Percentiles rank a stretch among this genome's conserved stretches.
Conservation (phyloP, 345 rosid species). For the Bruguiera parviflora region DNA sequence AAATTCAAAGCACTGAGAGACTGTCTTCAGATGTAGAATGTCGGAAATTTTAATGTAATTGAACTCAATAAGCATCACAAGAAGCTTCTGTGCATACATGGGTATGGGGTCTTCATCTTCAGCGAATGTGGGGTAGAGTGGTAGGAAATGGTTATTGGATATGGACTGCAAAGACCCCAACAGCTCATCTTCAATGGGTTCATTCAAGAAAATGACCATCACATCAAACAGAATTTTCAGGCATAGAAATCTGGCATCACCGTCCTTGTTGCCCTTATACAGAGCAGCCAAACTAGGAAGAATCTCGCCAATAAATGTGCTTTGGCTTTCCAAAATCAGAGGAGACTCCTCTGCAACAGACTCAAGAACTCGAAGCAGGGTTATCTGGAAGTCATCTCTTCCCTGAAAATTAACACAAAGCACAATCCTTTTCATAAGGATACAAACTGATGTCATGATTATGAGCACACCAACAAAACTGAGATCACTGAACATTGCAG, state of each 20-base stretch:
- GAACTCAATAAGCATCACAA: constrained; percentile 85
- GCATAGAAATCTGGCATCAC: constrained; percentile 87
- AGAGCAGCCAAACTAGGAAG: constrained; percentile 77
- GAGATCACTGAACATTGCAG: too few relatives aligned
- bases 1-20: constrained; percentile 88
- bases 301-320: constrained; percentile 53
- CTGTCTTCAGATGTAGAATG: constrained; percentile 75
- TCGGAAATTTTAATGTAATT: constrained; percentile 63
- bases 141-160: constrained; percentile 81
- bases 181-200: constrained; percentile 48
- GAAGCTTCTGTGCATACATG: constrained; percentile 91
- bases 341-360: constrained; percentile 69
- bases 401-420: constrained; percentile 49
- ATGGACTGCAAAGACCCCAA: constrained; percentile 60
- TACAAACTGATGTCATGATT: neutral
- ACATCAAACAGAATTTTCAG: constrained; percentile 86
- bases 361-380: constrained; percentile 80
- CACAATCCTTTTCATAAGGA: constrained; percentile 4
- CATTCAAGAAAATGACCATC: constrained; percentile 66
- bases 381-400: constrained; percentile 90
- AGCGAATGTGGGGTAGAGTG: constrained; percentile 83
- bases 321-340: constrained; percentile 50
- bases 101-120: constrained; percentile 99
- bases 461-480: neutral
- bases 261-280: constrained; percentile 90